Evolutionary conservation across 306 rosid genomes (phyloP).

Genomic region (Carpinus viminea): DNA sequence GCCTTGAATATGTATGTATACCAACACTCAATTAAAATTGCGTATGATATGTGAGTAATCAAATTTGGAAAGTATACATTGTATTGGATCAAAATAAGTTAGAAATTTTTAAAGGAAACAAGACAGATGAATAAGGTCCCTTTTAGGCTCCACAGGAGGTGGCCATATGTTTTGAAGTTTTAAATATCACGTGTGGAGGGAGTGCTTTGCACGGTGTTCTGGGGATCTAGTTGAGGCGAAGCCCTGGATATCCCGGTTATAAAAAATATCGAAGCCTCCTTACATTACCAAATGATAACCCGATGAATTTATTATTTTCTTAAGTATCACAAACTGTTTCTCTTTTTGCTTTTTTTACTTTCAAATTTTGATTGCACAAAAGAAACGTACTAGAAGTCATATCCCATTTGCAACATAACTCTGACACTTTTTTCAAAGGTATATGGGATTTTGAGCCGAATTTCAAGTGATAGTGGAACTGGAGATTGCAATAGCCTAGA

Average conservation of each 20-base stretch:
- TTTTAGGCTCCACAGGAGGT: not conserved
- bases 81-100: not conserved
- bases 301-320: not conserved
- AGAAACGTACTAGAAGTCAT: not conserved
- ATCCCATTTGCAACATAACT: not conserved
- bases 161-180: not conserved
- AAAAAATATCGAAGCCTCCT: not conserved
- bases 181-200: not conserved
- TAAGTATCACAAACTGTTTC: not conserved
- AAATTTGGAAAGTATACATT: not conserved
- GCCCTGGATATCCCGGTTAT: too few species aligned
- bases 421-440: not conserved
- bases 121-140: not conserved
- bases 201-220: too few species aligned
- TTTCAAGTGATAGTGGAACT: not conserved
- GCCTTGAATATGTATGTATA: not conserved
- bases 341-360: slow-evolving; percentile 6
- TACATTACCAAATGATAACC: not conserved
- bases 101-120: not conserved
- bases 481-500: not conserved
- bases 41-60: not conserved
- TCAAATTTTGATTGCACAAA: not conserved
- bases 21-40: not conserved
- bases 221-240: too few species aligned
- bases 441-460: not conserved